Conservation (phyloP, 768 basidiomycete species). For the Cubamyces lactineus region DNA sequence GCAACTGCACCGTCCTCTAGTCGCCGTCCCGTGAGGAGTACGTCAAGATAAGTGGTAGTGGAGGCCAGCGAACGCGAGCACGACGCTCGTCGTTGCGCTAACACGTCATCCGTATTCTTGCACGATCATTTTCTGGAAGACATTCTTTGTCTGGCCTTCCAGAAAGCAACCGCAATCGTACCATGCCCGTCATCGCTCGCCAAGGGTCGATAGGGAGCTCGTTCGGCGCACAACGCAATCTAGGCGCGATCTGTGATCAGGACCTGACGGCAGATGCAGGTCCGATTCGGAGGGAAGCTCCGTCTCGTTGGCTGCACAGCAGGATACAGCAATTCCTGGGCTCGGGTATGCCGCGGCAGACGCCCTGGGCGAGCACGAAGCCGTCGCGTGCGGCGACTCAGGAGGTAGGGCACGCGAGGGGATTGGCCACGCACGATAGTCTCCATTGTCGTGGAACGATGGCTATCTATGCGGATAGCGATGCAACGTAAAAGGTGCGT, state of each 20-base stretch:
- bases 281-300: neutral
- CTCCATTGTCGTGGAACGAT: slow-evolving; percentile 14
- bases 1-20: too few relatives aligned
- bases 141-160: neutral
- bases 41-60: slow-evolving; percentile 6
- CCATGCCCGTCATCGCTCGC: too few relatives aligned
- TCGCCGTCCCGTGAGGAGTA: neutral
- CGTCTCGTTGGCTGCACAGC: neutral
- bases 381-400: neutral
- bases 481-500: slow-evolving; percentile 14
- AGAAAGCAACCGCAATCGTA: neutral
- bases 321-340: neutral
- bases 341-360: neutral
- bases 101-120: neutral
- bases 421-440: slow-evolving; percentile 6
- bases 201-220: neutral
- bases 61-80: neutral
- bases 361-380: neutral
- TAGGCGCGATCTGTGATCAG: slow-evolving; percentile 1
- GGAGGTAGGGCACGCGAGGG: neutral
- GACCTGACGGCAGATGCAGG: neutral
- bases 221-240: neutral
- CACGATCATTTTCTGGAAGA: neutral
- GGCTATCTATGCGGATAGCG: neutral
- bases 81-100: neutral